Evolutionary conservation across 2,329 filamentous ascomycete species (phyloP), one percentile per base, ranked within the genome.

Genomic region (Mollisiaceae sp.): DNA sequence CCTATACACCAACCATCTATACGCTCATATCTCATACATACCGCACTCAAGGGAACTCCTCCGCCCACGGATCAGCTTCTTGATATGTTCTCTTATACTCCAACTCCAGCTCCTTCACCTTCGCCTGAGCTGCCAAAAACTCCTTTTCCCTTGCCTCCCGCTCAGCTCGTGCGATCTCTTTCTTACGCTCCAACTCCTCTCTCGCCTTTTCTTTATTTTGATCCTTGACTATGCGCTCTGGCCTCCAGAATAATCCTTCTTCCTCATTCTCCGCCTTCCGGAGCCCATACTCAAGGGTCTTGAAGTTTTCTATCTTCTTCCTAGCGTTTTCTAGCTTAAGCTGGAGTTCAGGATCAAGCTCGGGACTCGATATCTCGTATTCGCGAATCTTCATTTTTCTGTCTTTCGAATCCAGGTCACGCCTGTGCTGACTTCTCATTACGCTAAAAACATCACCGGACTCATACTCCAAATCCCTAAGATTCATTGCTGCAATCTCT

Each of bases 211-310:
- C 22, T 3, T 54, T 35, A 18, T 54, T 35, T 24, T 54, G 4
- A 27, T 32, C 3, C 24, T 54, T 54, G 22, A 50, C n/a, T 22
- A 50, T 32, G 1, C 32, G 22, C 14, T 54, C 4, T 24, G 50
- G 50, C 32, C 22, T 32, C 50, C 50, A 54, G 27, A 54, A 54
- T 24, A 54, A 54, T 18, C 50, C 50, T 4, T 54, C 22, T 35
- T 35, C 24, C 14, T 54, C 24, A 54, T 54, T 24, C 1, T 35
- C 50, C 12, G 50, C 22, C 11, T 15, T 5, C 1, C 11, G 4
- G 24, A 54, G 27, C 4, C 9, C 50, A 4, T 27, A 5, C 18
- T 18, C 1, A 6, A 54, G 14, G 6, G 3, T 35, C 24, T 54
- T 54, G 50, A 35, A 54, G 9, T 12, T 54, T 12, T 32, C 24